Evolutionary conservation across 805 yeast genomes (phyloP).

Genomic region (Myxozyma sirexii): DNA sequence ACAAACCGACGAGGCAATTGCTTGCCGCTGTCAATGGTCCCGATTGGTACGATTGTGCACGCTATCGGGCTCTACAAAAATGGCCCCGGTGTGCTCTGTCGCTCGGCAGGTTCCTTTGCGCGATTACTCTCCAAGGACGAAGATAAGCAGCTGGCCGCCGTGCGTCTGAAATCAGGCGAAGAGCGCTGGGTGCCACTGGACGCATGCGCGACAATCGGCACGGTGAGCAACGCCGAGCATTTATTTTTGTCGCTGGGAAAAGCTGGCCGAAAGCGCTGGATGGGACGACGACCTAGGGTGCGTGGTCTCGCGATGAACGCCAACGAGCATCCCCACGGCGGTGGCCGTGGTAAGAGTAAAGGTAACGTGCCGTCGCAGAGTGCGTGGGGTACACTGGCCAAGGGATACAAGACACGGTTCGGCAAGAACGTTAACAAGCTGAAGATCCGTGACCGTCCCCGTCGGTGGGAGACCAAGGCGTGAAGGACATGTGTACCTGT

Average conservation of each 20-base stretch:
- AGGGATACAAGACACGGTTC: conserved; percentile 91
- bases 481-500: too few species aligned
- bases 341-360: conserved; percentile 99
- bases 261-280: conserved; percentile 91
- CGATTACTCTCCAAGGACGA: conserved; percentile 79
- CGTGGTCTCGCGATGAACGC: conserved; percentile 99
- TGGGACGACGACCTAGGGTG: conserved; percentile 91
- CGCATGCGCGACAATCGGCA: conserved; percentile 92
- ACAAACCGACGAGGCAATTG: conserved; percentile 94
- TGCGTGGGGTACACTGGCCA: conserved; percentile 92
- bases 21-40: conserved; percentile 87
- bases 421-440: conserved; percentile 68
- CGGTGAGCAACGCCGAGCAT: conserved; percentile 90
- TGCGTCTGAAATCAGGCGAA: conserved; percentile 88
- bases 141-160: conserved; percentile 69
- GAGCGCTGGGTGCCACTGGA: conserved; percentile 84
- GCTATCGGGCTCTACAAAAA: conserved; percentile 75
- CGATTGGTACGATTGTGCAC: conserved; percentile 90
- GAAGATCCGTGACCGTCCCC: conserved; percentile 90
- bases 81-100: conserved; percentile 85
- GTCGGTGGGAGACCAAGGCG: conserved; percentile 55
- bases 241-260: conserved; percentile 89
- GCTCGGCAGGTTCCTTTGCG: conserved; percentile 94
- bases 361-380: conserved; percentile 91
- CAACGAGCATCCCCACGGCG: conserved; percentile 97